Base-by-base conservation (phyloP, 768 basidiomycete genomes). In the Xerocomus spinulosus region DNA sequence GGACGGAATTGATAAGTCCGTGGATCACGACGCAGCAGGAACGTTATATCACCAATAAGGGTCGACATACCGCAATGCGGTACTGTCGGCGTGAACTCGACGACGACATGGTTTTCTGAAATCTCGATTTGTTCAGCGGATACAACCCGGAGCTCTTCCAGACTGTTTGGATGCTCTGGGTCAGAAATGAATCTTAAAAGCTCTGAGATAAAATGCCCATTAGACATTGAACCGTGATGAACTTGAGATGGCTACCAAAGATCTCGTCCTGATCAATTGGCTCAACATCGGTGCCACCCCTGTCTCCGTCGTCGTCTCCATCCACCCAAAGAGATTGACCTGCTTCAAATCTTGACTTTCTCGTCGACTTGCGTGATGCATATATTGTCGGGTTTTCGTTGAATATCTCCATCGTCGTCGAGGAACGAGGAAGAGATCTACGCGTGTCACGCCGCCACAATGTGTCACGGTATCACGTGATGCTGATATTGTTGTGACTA, bases 61-160 rank as follows among this genome's bases (percentile, higher is more conserved):
- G 94, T 97, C 9, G 92, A 94, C 91, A 93, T 92, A 41, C 92
- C 92, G 54, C 95, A 98, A 61, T 97, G 94, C 9, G 96, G 95
- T 14, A 96, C 91, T 0, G 96, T 98, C 4, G 96, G 95, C 5
- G 96, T 98, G 61, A 98, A 94, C 62, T 95, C 92, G 53, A 99
- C 85, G 29, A 79, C 73, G 43, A 99, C 74, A 44, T 77, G 76
- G 53, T 92, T 87, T n/a, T 69, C 61, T 28, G 59, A 68, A 32
- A 86, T 69, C 12, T 71, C 69, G 49, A 97, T 84, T 60, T 98
- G 94, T 9, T 90, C 83, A 6, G 83, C 81, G 39, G 92, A 95
- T 34, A 99, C 94, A 30, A 99, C 96, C 20, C 89, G 84, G 9
- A 99, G 83, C 62, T 97, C 92, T 63, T 99, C 96, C 38, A 99